Evolutionary conservation across 768 basidiomycete genomes (phyloP).

Genomic region (Dentipellis sp.): DNA sequence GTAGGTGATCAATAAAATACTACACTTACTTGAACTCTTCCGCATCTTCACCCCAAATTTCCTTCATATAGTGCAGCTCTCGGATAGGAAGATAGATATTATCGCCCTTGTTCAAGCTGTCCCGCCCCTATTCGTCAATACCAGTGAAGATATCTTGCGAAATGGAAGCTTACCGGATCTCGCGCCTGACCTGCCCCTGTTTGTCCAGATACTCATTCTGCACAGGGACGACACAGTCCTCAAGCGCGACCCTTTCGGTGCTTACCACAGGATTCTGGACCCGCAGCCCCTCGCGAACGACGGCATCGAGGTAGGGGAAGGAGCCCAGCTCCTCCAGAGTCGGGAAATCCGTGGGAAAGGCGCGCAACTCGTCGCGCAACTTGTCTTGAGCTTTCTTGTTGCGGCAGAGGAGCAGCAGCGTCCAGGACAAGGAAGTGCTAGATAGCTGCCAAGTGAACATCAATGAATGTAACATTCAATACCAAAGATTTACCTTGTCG

Average conservation of each 20-base stretch:
- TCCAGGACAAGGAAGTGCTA: neutral
- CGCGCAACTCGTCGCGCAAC: neutral
- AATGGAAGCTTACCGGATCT: neutral
- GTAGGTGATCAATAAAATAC: neutral
- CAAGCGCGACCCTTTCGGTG: neutral
- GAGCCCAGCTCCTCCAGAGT: neutral
- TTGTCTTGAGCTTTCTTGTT: neutral
- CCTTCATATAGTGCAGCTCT: neutral
- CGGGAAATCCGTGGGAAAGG: neutral
- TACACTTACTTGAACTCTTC: neutral
- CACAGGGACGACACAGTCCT: neutral
- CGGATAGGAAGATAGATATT: neutral
- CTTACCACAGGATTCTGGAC: neutral
- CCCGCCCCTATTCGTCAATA: neutral
- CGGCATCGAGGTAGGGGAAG: neutral
- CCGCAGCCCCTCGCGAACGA: constrained; percentile 1
- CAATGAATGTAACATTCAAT: neutral
- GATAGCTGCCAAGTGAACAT: neutral
- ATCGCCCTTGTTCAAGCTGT: neutral
- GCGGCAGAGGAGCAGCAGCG: neutral
- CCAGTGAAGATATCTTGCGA: neutral
- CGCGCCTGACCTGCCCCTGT: neutral
- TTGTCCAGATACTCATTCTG: neutral
- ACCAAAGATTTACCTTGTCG: neutral
- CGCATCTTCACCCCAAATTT: neutral